phyloP scores from a whole-genome alignment of 305 asterid species.

The Fraxinus paxiana region DNA sequence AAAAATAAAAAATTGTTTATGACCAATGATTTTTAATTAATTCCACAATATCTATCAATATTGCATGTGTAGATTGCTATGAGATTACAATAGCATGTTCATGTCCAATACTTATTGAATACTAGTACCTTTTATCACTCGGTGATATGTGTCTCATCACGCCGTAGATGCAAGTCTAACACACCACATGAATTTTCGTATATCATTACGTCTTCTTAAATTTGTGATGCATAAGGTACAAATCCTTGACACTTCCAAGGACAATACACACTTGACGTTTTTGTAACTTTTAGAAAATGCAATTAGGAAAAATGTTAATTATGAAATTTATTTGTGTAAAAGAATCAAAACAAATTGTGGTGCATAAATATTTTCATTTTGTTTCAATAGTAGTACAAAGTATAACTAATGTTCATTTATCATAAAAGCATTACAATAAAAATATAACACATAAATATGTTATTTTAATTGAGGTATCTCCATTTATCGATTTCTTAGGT shows the following conservation, averaged over 20 bases:
- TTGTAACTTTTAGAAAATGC: neutral
- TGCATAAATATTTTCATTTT: neutral
- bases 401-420: neutral
- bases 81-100: neutral
- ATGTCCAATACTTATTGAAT: neutral
- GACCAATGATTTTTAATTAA: neutral
- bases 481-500: neutral
- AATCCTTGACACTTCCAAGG: neutral
- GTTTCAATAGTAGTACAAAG: neutral
- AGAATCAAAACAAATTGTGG: neutral
- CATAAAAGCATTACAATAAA: too few species aligned
- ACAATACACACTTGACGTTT: neutral
- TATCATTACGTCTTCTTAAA: neutral
- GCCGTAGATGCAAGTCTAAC: neutral
- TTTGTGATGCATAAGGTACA: neutral
- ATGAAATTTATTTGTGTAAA: neutral
- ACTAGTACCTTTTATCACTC: neutral
- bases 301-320: neutral
- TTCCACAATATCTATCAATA: slow-evolving; percentile 4
- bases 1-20: neutral
- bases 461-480: neutral
- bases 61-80: neutral
- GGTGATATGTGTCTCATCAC: neutral
- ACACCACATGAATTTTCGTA: neutral
- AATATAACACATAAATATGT: neutral